Evolutionary conservation across 148 eudicot genomes (phyloP).

Genomic region (Heliosperma pusillum): DNA sequence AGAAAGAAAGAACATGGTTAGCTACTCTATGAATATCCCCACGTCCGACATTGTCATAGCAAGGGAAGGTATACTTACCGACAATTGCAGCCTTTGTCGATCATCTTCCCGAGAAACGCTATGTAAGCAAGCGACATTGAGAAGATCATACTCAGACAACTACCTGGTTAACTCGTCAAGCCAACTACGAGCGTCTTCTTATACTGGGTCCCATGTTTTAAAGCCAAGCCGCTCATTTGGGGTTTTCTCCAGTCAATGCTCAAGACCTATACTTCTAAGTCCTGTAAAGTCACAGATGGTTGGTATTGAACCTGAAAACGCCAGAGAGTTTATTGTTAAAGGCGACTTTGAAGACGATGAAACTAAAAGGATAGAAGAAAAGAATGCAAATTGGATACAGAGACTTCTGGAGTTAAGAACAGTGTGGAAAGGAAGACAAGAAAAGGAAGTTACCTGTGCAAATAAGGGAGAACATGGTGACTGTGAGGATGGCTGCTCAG

Average conservation of each 20-base stretch:
- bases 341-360: slow-evolving; percentile 11
- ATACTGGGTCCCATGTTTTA: slow-evolving; percentile 32
- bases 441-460: slow-evolving; percentile 20
- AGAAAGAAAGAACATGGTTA: slow-evolving; percentile 27
- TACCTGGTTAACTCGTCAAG: slow-evolving; percentile 35
- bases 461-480: slow-evolving; percentile 18
- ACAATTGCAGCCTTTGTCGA: slow-evolving; percentile 20
- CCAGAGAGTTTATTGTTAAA: slow-evolving; percentile 15
- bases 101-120: slow-evolving; percentile 36
- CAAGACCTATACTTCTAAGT: slow-evolving; percentile 32
- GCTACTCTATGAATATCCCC: slow-evolving; percentile 30
- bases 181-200: slow-evolving; percentile 31
- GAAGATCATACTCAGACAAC: slow-evolving; percentile 54
- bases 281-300: no score
- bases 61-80: slow-evolving; percentile 23
- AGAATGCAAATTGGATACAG: slow-evolving; percentile 53
- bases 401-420: slow-evolving; percentile 54
- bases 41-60: slow-evolving; percentile 20
- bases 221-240: slow-evolving; percentile 39
- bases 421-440: slow-evolving; percentile 44
- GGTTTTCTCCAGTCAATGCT: slow-evolving; percentile 38
- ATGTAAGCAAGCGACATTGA: slow-evolving; percentile 28
- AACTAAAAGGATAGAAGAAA: slow-evolving; percentile 27
- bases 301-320: slow-evolving; percentile 23
- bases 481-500: slow-evolving; percentile 51